phyloP scores from a whole-genome alignment of 495 filamentous ascomycete species.

The Penicillium cataractarum region DNA sequence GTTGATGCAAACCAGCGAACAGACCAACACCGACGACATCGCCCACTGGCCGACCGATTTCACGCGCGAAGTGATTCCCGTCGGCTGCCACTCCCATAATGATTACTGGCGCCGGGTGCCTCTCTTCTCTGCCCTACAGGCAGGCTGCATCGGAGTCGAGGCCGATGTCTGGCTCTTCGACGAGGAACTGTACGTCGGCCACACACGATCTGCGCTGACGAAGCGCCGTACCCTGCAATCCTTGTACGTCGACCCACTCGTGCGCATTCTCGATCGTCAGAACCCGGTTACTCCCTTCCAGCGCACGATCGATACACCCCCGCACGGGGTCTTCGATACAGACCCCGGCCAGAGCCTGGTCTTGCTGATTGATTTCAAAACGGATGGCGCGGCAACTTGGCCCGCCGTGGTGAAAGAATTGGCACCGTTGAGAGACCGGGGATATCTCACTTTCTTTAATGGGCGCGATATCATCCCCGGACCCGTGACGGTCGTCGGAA shows the following conservation, averaged over 20 bases:
- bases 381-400: slow-evolving; percentile 49
- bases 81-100: slow-evolving; percentile 78
- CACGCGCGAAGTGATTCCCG: slow-evolving; percentile 68
- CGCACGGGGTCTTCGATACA: slow-evolving; percentile 50
- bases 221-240: slow-evolving; percentile 53
- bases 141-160: slow-evolving; percentile 72
- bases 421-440: slow-evolving; percentile 64
- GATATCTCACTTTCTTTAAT: slow-evolving; percentile 63
- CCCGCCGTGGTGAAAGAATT: slow-evolving; percentile 62
- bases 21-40: slow-evolving; percentile 46
- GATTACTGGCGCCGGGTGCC: slow-evolving; percentile 85
- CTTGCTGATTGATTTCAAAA: slow-evolving; percentile 77
- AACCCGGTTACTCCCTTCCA: slow-evolving; percentile 46
- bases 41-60: slow-evolving; percentile 76
- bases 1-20: slow-evolving; percentile 53
- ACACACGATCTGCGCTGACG: slow-evolving; percentile 50
- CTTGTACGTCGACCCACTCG: slow-evolving; percentile 60
- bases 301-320: slow-evolving; percentile 20
- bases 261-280: slow-evolving; percentile 54
- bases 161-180: slow-evolving; percentile 86
- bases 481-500: slow-evolving; percentile 77
- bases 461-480: slow-evolving; percentile 51
- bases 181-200: slow-evolving; percentile 65
- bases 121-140: slow-evolving; percentile 64
- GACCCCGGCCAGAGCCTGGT: slow-evolving; percentile 62